Evolutionary conservation across 2,329 filamentous ascomycete species (phyloP), one percentile per base, ranked within the genome.

Genomic region (Ceratocystis diversiconidia): DNA sequence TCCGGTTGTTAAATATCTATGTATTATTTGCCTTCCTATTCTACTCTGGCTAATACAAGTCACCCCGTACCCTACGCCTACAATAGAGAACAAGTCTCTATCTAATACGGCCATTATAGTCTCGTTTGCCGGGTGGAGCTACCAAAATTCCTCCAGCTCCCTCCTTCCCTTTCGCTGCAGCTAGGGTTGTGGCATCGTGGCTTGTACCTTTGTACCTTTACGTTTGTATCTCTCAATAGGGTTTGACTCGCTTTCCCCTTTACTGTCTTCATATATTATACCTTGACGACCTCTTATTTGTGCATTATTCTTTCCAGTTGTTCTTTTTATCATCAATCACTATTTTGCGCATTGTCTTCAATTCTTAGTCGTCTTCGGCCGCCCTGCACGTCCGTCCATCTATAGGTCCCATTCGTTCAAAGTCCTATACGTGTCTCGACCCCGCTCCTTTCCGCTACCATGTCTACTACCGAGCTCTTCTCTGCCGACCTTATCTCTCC

Each of bases 401-500:
- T 50, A 8, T 12, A 22, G n/a, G 48, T 12, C 10, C 36, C 10
- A 12, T 41, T 12, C 36, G 36, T 12, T 41, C 36, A 15, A 15
- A 41, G 36, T 41, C 10, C 36, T 41, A 41, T 41, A 41, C 48
- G 48, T 22, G 8, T 10, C 48, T 22, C 48, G 19, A 10, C 48
- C 22, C 48, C 48, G n/a, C 48, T 22, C 19, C 48, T 25, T 25
- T 10, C 48, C 48, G 15, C 48, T 28, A 63, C 46, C 60, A 65
- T 63, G 63, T 43, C 63, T 19, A 17, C 43, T 28, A 22, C 48
- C 66, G 66, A 63, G 36, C 66, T 96, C 74, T 96, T 96, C 81
- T 82, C 86, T 66, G 73, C 82, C 69, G 77, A 84, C 68, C 86
- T 96, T 72, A 86, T 97, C 75, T 90, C 90, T 28, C 84, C 89